phyloP scores from a whole-genome alignment of 2,329 filamentous ascomycete genomes.

The Huntiella savannae region DNA sequence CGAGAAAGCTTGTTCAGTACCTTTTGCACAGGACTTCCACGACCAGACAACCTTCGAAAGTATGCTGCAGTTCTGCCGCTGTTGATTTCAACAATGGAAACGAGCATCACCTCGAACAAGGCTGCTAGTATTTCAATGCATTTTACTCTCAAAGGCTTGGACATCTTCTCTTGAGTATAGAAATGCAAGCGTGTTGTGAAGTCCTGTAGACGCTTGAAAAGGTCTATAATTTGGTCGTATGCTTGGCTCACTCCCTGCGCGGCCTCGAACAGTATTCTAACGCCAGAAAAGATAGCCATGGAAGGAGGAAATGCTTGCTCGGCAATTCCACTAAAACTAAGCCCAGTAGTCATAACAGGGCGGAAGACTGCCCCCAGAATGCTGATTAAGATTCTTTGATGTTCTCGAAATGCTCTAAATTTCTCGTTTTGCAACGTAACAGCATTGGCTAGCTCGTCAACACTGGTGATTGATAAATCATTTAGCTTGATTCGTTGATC shows the following conservation, averaged over 20 bases:
- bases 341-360: conserved; percentile 23
- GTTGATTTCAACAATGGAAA: conserved; percentile 23
- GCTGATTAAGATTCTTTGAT: conserved; percentile 10
- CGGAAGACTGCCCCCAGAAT: conserved; percentile 14
- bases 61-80: conserved; percentile 24
- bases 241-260: conserved; percentile 25
- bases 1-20: conserved; percentile 22
- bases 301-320: conserved; percentile 23
- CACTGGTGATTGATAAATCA: conserved; percentile 6
- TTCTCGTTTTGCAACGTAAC: conserved; percentile 11
- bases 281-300: conserved; percentile 24
- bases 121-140: conserved; percentile 24
- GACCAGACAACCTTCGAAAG: conserved; percentile 22
- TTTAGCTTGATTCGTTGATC: conserved; percentile 7
- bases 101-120: conserved; percentile 26
- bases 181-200: conserved; percentile 24
- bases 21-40: conserved; percentile 22
- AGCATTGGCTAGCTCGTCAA: conserved; percentile 9
- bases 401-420: conserved; percentile 11
- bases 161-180: conserved; percentile 22
- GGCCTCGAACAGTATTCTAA: conserved; percentile 24
- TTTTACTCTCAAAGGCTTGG: conserved; percentile 21
- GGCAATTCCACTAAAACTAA: conserved; percentile 20
- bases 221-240: conserved; percentile 26
- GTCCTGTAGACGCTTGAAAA: conserved; percentile 25